A percentile compares a stretch with the other conserved stretches of the same genome.
Conservation (phyloP, 106 monocot genomes). For the Allium sativum region DNA sequence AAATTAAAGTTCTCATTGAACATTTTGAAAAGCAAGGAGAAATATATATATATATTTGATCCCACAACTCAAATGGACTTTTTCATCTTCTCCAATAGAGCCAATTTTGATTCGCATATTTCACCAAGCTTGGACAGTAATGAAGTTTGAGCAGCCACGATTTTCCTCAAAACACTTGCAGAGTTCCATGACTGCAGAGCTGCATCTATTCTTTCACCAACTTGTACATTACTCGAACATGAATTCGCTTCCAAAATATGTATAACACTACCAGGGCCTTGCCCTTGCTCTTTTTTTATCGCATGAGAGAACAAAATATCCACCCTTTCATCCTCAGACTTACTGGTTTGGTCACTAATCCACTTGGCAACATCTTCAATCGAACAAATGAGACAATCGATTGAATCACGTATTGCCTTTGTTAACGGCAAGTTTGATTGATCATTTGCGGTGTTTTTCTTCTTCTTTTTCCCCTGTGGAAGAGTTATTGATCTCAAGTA, state of each 20-base stretch:
- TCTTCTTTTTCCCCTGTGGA: slow-evolving; percentile 79
- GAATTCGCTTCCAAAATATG: slow-evolving; percentile 34
- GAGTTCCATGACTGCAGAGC: slow-evolving; percentile 56
- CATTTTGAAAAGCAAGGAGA: not conserved
- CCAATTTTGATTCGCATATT: slow-evolving; percentile 60
- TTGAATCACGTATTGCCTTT: slow-evolving; percentile 24
- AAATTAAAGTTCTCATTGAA: not conserved
- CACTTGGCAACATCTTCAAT: slow-evolving; percentile 35
- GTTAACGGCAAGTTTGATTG: slow-evolving; percentile 16
- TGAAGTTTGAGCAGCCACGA: slow-evolving; percentile 28
- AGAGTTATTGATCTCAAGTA: slow-evolving; percentile 50
- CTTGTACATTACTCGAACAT: slow-evolving; percentile 18
- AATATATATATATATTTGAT: not conserved
- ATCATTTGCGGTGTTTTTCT: slow-evolving; percentile 29
- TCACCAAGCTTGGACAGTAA: slow-evolving; percentile 28
- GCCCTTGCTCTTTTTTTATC: slow-evolving; percentile 1
- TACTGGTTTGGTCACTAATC: slow-evolving; percentile 35
- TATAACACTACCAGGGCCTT: slow-evolving; percentile 28
- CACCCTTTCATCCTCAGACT: slow-evolving; percentile 40
- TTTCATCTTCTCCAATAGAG: slow-evolving; percentile 40
- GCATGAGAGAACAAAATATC: slow-evolving; percentile 41
- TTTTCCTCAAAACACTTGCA: slow-evolving; percentile 36
- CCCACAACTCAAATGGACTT: slow-evolving; percentile 14
- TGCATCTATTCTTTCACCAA: slow-evolving; percentile 49
- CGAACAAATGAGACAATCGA: slow-evolving; percentile 26